These are phyloP conservation scores for Ottelia alismoides DNA, from an alignment of 106 monocot genomes.

Conservation along the genomic window DNA sequence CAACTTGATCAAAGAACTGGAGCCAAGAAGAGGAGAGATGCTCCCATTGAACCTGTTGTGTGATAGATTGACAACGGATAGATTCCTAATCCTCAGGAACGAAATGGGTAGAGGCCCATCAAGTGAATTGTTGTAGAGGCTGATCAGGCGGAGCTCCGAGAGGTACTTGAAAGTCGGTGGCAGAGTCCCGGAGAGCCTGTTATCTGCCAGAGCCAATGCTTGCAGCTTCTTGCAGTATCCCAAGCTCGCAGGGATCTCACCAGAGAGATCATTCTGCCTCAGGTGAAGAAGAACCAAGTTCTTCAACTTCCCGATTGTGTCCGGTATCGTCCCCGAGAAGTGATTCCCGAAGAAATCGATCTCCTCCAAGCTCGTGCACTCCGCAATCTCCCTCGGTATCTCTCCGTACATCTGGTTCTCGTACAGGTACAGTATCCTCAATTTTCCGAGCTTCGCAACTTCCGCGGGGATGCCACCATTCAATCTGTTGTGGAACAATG, in stretches of 20 bases:
- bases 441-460: slow-evolving; percentile 48
- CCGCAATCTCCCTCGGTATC: slow-evolving; percentile 58
- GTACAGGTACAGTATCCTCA: slow-evolving; percentile 48
- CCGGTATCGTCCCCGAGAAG: slow-evolving; percentile 55
- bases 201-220: slow-evolving; percentile 63
- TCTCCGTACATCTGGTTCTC: slow-evolving; percentile 79
- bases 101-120: slow-evolving; percentile 53
- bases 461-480: slow-evolving; percentile 49
- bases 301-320: slow-evolving; percentile 47
- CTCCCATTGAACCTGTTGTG: slow-evolving; percentile 73
- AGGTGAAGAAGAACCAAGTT: slow-evolving; percentile 64
- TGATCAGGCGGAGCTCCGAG: slow-evolving; percentile 38
- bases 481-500: slow-evolving; percentile 66
- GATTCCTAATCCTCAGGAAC: slow-evolving; percentile 33
- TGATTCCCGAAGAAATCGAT: slow-evolving; percentile 86
- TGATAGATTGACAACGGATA: slow-evolving; percentile 65
- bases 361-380: slow-evolving; percentile 61
- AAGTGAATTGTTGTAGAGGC: slow-evolving; percentile 84
- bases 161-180: slow-evolving; percentile 47
- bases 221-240: slow-evolving; percentile 60
- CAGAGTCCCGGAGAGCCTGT: slow-evolving; percentile 49
- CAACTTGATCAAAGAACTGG: slow-evolving; percentile 24
- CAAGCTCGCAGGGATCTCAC: slow-evolving; percentile 62
- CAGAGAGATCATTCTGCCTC: slow-evolving; percentile 76
- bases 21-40: slow-evolving; percentile 44